phyloP scores from a whole-genome alignment of 805 yeast genomes.

The Ogataea saltuana region DNA sequence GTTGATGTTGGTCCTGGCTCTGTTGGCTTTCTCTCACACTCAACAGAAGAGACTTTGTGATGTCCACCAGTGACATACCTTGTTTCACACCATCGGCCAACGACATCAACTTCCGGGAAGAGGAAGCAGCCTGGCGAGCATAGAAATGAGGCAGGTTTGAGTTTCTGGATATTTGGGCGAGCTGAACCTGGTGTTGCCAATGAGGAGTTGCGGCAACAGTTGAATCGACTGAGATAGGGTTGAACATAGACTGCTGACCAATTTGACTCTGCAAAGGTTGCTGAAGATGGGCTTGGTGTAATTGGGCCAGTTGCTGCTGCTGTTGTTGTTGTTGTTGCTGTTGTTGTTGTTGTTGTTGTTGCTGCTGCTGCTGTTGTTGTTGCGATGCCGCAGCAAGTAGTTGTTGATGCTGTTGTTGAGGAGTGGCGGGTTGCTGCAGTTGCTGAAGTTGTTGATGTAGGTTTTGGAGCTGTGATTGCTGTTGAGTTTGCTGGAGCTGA shows the following conservation, averaged over 20 bases:
- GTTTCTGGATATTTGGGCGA: conserved; percentile 69
- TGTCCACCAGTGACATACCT: conserved; percentile 40
- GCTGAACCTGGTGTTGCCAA: conserved; percentile 81
- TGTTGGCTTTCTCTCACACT: conserved; percentile 34
- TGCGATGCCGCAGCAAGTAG: conserved; percentile 26
- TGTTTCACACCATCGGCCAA: conserved; percentile 34
- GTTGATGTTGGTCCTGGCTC: conserved; percentile 27
- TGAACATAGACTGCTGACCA: conserved; percentile 27
- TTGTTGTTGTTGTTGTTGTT: conserved; percentile 29
- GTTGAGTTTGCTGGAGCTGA: conserved; percentile 31
- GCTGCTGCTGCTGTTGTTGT: conserved; percentile 34
- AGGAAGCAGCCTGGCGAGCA: conserved; percentile 79
- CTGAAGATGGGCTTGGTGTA: conserved; percentile 29
- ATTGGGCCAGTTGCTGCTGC: conserved; percentile 34
- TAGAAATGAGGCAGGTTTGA: conserved; percentile 74
- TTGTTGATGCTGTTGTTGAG: conserved; percentile 27
- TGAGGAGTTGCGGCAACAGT: conserved; percentile 41
- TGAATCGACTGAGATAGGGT: conserved; percentile 38
- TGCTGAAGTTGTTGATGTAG: conserved; percentile 30
- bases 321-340: conserved; percentile 33
- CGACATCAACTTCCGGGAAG: conserved; percentile 48
- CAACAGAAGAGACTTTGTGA: conserved; percentile 39
- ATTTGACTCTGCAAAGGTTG: conserved; percentile 25
- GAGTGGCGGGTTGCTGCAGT: conserved; percentile 31
- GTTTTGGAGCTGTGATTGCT: conserved; percentile 27